phyloP scores from a whole-genome alignment of 805 yeast species.

The Ogataea nakhonphanomensis region DNA sequence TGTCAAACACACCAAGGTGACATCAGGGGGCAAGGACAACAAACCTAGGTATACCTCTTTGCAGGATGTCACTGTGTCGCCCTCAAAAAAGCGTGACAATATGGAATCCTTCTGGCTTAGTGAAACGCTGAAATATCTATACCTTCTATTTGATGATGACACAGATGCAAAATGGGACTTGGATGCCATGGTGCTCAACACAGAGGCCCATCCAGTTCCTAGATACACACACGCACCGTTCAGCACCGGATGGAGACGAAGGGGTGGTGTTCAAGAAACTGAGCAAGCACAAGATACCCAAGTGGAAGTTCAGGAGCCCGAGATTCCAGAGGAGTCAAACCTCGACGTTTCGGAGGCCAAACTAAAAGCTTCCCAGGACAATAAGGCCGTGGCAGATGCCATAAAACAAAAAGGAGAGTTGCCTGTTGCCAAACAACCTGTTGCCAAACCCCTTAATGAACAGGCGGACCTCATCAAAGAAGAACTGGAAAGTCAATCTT shows the following conservation, averaged over 20 bases:
- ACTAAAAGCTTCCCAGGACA: conserved; percentile 17
- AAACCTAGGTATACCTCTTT: conserved; percentile 54
- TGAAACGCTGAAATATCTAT: conserved; percentile 85
- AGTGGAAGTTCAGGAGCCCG: neutral
- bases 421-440: conserved; percentile 25
- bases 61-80: conserved; percentile 61
- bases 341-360: conserved; percentile 13
- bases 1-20: conserved; percentile 52
- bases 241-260: conserved; percentile 60
- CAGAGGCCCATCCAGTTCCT: conserved; percentile 96
- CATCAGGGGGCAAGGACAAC: conserved; percentile 45
- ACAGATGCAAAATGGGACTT: conserved; percentile 56
- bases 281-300: neutral
- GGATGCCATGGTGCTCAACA: conserved; percentile 72
- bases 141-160: conserved; percentile 71
- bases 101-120: conserved; percentile 94
- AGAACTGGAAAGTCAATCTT: conserved; percentile 2
- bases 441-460: conserved; percentile 28
- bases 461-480: conserved; percentile 21
- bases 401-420: conserved; percentile 22
- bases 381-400: conserved; percentile 24
- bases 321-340: neutral
- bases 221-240: conserved; percentile 50
- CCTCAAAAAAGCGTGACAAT: conserved; percentile 57
- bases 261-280: conserved; percentile 1